Conservation (phyloP, 140 eudicot genomes). For the Senecio squalidus region DNA sequence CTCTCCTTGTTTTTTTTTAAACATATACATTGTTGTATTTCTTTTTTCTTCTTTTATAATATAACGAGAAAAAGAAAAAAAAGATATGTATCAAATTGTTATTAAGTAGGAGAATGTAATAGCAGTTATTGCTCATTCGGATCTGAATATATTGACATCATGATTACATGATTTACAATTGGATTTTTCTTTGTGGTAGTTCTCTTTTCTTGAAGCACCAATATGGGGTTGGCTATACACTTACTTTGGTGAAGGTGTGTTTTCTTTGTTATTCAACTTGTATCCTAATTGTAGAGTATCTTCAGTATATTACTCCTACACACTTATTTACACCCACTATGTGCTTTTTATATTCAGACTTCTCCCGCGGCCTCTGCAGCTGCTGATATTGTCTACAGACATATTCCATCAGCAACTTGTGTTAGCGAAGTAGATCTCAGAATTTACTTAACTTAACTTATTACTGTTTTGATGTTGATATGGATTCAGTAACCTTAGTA, state of each 20-base stretch:
- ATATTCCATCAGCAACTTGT: slow-evolving; percentile 89
- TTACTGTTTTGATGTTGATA: neutral
- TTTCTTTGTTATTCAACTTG: slow-evolving; percentile 9
- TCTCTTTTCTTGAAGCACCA: slow-evolving; percentile 95
- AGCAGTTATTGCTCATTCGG: neutral
- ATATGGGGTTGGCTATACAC: slow-evolving; percentile 99
- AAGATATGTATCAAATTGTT: neutral
- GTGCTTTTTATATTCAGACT: slow-evolving; percentile 44
- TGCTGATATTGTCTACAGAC: slow-evolving; percentile 75
- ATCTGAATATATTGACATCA: neutral
- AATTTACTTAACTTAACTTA: slow-evolving; percentile 4
- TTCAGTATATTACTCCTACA: neutral
- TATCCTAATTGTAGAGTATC: slow-evolving; percentile 1
- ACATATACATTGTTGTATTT: slow-evolving; percentile 2
- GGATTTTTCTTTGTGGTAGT: slow-evolving; percentile 41
- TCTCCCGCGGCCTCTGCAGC: slow-evolving; percentile 83
- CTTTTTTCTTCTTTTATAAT: neutral
- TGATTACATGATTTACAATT: neutral
- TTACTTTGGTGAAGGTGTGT: slow-evolving; percentile 92
- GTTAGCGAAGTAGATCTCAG: slow-evolving; percentile 79
- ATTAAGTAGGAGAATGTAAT: slow-evolving; percentile 10
- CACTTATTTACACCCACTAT: slow-evolving; percentile 6
- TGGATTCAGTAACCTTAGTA: slow-evolving; percentile 5
- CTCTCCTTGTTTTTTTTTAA: neutral
- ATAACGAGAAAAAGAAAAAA: slow-evolving; percentile 2